Evolutionary conservation across 2,329 filamentous ascomycete species (phyloP), one percentile per base, ranked within the genome.

Genomic region (Monosporascus sp.): DNA sequence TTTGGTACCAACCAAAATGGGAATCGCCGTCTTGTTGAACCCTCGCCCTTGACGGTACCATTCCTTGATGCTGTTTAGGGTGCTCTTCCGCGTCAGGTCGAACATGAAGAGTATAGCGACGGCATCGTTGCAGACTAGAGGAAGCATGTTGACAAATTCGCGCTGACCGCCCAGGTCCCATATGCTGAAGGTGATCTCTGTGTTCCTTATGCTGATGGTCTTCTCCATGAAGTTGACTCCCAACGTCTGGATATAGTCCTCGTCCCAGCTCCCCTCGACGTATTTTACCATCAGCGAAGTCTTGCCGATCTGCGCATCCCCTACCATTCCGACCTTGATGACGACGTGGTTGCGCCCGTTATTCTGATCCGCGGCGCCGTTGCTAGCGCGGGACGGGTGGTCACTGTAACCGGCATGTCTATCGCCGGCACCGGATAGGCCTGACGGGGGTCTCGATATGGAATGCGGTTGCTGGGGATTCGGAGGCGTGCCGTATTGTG

Each of bases 151-250:
- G 73, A 99, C 94, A 67, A 99, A 99, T 74, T 99, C 94, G 67
- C 94, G 87, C 77, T 99, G 94, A 60, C 94, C 94, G 63, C 94
- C 94, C 52, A 99, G 75, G 77, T 99, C 94, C 94, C 94, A 99
- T 68, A 99, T 99, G 56, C 91, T 96, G 75, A 99, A 99, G 44
- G 94, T 99, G 71, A 99, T 99, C 74, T 99, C 94, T 17, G 94
- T 99, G 74, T 99, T 99, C 57, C 94, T 89, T 72, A 99, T 99
- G 58, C 90, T 96, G 68, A 99, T 99, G 37, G 94, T 99, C 81
- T 99, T 99, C 72, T 99, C 94, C 94, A 99, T 99, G 74, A 99
- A 99, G 73, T 99, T 99, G 73, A 99, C 94, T 61, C 94, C 94
- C 45, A 99, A 77, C 22, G 94, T 99, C 75, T 99, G 94, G 66